Conservation (phyloP, 164 flowering plant species). For the grape (Vitis vinifera) region ASM3070453v1 NC_081811.1:5396001-5396500, state of each 20-base stretch:
- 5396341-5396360: constrained; percentile 6
- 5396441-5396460: not conserved
- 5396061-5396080: constrained; percentile 18
- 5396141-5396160: not conserved
- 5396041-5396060: constrained; percentile 1
- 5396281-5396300: constrained; percentile 6
- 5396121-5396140: constrained; percentile 22
- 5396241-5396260: constrained; percentile 11
- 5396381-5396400: constrained; percentile 46
- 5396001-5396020: too few species aligned
- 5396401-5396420: constrained; percentile 13
- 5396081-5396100: constrained; percentile 17
- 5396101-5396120: constrained; percentile 19
- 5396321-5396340: constrained; percentile 18
- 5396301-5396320: constrained; percentile 35
- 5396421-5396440: not conserved
- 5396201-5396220: not conserved
- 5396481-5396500: not conserved
- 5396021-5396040: too few species aligned
- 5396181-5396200: constrained; percentile 18
- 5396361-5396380: constrained; percentile 20
- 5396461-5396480: not conserved
- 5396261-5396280: constrained; percentile 11
- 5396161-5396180: constrained; percentile 27
- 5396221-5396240: constrained; percentile 7